Conservation (phyloP, 768 basidiomycete genomes). For the Pleurotus cornucopiae region DNA sequence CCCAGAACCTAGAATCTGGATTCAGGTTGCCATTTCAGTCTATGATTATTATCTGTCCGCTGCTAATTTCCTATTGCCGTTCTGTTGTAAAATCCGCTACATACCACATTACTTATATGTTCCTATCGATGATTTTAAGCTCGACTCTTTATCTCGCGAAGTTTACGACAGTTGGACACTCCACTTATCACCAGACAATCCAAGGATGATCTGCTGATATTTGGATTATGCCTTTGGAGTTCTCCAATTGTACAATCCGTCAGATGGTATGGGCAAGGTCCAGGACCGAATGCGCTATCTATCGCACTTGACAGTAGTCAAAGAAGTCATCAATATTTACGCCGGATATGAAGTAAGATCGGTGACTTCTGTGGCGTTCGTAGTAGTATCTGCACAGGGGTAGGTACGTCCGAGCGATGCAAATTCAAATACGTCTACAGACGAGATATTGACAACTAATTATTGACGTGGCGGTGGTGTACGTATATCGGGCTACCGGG, state of each 20-base stretch:
- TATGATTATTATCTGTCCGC: slow-evolving; percentile 1
- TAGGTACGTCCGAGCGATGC: too few relatives aligned
- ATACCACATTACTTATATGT: neutral
- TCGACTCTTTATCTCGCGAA: neutral
- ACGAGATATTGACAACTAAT: too few relatives aligned
- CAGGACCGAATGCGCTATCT: slow-evolving; percentile 2
- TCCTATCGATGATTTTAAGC: neutral
- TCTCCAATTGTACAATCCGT: neutral
- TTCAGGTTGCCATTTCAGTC: slow-evolving; percentile 2
- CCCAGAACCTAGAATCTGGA: neutral
- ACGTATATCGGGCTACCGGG: too few relatives aligned
- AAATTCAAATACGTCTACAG: neutral
- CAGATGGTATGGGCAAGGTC: neutral
- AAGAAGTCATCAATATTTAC: neutral
- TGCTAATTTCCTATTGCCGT: slow-evolving; percentile 3
- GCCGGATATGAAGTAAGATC: neutral
- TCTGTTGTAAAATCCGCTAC: slow-evolving; percentile 5
- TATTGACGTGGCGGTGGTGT: too few relatives aligned
- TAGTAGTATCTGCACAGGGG: neutral
- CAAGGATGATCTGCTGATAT: slow-evolving; percentile 3
- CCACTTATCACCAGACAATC: neutral
- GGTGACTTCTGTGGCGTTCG: neutral
- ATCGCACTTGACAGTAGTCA: neutral
- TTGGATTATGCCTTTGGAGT: neutral
- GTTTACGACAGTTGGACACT: neutral